Percentiles rank a stretch among this genome's conserved stretches.
Conservation (phyloP, 495 filamentous ascomycete species). For the Neurospora sp. region DNA sequence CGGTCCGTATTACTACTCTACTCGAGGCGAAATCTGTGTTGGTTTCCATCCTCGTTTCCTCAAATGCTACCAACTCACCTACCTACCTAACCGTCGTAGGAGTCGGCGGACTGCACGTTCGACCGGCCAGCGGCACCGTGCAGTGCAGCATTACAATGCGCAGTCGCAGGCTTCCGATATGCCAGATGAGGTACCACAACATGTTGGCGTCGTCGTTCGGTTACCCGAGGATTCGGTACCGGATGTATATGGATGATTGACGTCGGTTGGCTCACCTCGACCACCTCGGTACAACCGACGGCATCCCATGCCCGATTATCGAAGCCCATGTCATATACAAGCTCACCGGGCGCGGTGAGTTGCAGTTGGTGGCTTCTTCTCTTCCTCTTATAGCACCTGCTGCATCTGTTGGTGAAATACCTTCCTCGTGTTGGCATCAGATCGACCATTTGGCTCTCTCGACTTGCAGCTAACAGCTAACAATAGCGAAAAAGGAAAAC, state of each 20-base stretch:
- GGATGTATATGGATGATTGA: background rate
- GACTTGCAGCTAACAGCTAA: background rate
- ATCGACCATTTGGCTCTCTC: background rate
- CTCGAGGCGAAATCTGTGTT: background rate
- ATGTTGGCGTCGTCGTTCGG: background rate
- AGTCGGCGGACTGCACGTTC: background rate
- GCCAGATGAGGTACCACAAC: background rate
- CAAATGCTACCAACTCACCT: background rate
- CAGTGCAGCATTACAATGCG: background rate
- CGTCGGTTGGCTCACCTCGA: too few relatives aligned
- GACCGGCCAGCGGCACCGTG: background rate
- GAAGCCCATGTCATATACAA: too few relatives aligned
- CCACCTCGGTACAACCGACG: too few relatives aligned
- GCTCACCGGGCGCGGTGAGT: too few relatives aligned
- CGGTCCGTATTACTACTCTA: background rate
- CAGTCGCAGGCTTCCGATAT: background rate
- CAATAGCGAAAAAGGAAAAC: background rate
- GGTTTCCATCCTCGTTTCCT: background rate
- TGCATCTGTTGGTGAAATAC: background rate
- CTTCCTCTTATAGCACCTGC: too few relatives aligned
- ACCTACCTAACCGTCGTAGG: background rate
- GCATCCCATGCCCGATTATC: too few relatives aligned
- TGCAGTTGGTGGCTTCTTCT: too few relatives aligned
- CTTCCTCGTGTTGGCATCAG: background rate
- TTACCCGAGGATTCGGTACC: background rate